Evolutionary conservation across 768 basidiomycete genomes (phyloP).

Genomic region (Lyophyllum atratum): DNA sequence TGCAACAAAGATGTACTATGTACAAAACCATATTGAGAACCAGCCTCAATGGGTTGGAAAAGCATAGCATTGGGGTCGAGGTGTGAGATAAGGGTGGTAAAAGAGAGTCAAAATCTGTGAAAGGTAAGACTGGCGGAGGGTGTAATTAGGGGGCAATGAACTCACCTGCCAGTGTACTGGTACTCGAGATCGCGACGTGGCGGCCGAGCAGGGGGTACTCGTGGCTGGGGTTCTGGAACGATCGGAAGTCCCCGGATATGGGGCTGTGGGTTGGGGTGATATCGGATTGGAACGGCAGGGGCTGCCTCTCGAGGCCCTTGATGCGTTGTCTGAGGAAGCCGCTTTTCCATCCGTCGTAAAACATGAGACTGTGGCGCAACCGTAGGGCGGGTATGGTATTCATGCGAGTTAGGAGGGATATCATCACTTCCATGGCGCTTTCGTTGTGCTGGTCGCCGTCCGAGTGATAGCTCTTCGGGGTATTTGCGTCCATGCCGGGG

Average conservation of each 20-base stretch:
- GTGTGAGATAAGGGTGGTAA: too few species aligned
- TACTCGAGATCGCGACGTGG: constrained; percentile 2
- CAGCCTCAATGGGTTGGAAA: too few species aligned
- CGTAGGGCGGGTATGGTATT: neutral
- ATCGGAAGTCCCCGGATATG: neutral
- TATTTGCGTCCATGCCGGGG: neutral
- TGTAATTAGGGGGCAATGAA: neutral
- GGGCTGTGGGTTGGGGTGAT: neutral
- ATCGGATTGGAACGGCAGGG: neutral
- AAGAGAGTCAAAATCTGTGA: neutral
- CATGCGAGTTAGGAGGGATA: neutral
- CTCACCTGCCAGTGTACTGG: neutral
- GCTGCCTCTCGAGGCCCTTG: neutral
- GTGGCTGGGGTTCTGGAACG: neutral
- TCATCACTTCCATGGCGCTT: neutral
- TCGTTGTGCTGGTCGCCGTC: constrained; percentile 2
- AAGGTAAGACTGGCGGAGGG: neutral
- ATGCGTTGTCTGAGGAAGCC: neutral
- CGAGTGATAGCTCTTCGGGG: neutral
- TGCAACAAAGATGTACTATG: neutral
- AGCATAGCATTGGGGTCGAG: too few species aligned
- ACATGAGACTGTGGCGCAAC: neutral
- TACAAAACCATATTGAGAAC: too few species aligned
- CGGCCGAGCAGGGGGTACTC: neutral
- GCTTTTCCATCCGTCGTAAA: neutral